These are phyloP conservation scores for Solanum chilense DNA, from an alignment of 257 asterid genomes.

Conservation along the genomic window DNA sequence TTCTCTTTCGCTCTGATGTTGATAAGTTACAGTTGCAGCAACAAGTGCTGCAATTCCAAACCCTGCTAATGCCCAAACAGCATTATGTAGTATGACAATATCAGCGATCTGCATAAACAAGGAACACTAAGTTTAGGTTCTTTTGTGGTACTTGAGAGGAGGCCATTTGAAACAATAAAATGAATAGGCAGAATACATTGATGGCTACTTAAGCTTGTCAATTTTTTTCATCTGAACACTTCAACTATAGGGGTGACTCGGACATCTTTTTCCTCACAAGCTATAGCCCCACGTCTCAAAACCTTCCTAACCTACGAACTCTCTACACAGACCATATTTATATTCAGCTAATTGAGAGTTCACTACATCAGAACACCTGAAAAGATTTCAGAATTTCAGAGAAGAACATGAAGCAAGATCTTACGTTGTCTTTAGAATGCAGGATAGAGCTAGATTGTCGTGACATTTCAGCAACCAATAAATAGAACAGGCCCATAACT, in stretches of 20 bases:
- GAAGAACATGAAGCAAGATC: background rate
- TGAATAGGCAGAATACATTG: background rate
- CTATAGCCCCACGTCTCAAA: background rate
- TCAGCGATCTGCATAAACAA: conserved; percentile 22
- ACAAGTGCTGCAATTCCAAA: conserved; percentile 16
- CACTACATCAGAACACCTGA: background rate
- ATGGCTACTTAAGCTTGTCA: background rate
- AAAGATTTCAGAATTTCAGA: background rate
- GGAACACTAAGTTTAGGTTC: background rate
- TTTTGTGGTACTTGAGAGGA: background rate
- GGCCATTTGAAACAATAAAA: background rate
- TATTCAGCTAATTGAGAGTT: background rate
- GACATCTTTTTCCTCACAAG: background rate
- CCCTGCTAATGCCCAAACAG: conserved; percentile 18
- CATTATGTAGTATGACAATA: background rate
- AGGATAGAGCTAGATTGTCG: conserved; percentile 1
- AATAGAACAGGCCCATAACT: conserved; percentile 88
- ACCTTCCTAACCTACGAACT: background rate
- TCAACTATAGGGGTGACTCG: background rate
- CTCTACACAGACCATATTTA: background rate
- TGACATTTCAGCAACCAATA: conserved; percentile 49
- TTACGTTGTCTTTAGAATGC: conserved; percentile 27
- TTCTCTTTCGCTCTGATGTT: conserved; percentile 10
- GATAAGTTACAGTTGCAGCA: conserved; percentile 7
- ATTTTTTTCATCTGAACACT: background rate